These are phyloP conservation scores for Amylocarpus encephaloides DNA, from an alignment of 2,329 filamentous ascomycete species.

Conservation along the genomic window DNA sequence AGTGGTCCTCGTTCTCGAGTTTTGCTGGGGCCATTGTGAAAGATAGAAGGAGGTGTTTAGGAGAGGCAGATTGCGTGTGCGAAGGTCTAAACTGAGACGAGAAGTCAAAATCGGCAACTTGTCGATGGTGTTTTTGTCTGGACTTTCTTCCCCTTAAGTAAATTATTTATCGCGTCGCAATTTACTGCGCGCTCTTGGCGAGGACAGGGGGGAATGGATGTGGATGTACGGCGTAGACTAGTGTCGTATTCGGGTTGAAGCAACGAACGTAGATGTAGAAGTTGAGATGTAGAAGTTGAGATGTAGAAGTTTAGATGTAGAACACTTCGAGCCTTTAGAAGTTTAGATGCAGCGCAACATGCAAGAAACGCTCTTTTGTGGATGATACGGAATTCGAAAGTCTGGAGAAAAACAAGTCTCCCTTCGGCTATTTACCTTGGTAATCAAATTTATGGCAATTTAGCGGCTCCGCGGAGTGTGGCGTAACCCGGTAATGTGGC, in stretches of 20 bases:
- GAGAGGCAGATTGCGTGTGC: conserved; percentile 4
- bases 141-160: background rate
- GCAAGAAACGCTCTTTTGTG: too few species aligned
- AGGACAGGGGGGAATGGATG: background rate
- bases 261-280: background rate
- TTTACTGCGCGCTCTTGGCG: background rate
- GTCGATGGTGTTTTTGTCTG: background rate
- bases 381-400: too few species aligned
- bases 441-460: too few species aligned
- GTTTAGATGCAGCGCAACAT: too few species aligned
- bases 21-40: conserved; percentile 24
- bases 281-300: too few species aligned
- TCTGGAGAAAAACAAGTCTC: too few species aligned
- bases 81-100: conserved; percentile 3
- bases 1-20: conserved; percentile 77
- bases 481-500: too few species aligned
- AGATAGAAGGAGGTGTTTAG: conserved; percentile 1
- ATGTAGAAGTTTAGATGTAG: too few species aligned
- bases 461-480: too few species aligned
- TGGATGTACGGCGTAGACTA: background rate
- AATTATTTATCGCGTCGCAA: background rate
- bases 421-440: too few species aligned
- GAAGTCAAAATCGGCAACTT: background rate
- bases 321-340: too few species aligned
- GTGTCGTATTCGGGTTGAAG: background rate